These are phyloP conservation scores for Madurella mycetomatis DNA, from an alignment of 2,329 filamentous ascomycete species.

Conservation along the genomic window DNA sequence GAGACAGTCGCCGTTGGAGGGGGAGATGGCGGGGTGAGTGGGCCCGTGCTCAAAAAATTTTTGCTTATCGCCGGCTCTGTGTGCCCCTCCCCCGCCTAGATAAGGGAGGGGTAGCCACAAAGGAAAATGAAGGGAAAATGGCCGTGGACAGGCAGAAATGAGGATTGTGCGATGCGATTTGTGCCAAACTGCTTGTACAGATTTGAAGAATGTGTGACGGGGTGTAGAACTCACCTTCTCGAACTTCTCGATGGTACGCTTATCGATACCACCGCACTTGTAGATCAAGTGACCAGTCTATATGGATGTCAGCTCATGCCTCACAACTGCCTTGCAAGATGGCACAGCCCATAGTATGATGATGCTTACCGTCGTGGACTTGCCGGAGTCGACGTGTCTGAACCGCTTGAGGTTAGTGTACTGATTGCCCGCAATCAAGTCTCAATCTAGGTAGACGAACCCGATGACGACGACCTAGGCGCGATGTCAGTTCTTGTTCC, in stretches of 20 bases:
- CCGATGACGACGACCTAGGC: slow-evolving; percentile 32
- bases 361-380: slow-evolving; percentile 87
- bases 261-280: slow-evolving; percentile 99
- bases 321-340: slow-evolving; percentile 2
- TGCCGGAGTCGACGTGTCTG: slow-evolving; percentile 97
- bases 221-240: slow-evolving; percentile 76
- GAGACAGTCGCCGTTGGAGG: not conserved
- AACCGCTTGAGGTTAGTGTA: slow-evolving; percentile 10
- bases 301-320: slow-evolving; percentile 13
- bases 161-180: not conserved
- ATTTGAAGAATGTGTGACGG: slow-evolving; percentile 5
- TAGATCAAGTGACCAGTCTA: slow-evolving; percentile 91
- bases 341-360: slow-evolving; percentile 3
- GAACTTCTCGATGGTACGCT: slow-evolving; percentile 99
- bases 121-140: slow-evolving; percentile 26
- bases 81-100: slow-evolving; percentile 26
- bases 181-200: not conserved
- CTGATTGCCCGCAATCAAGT: not conserved
- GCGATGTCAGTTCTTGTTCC: not conserved
- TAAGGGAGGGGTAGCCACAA: slow-evolving; percentile 25
- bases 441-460: slow-evolving; percentile 12
- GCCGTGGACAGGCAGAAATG: slow-evolving; percentile 22
- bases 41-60: slow-evolving; percentile 21
- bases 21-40: slow-evolving; percentile 17
- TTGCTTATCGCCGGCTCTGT: slow-evolving; percentile 20